Base-by-base conservation (phyloP, 2,329 filamentous ascomycete species). In the Berkeleyomyces basicola region DNA sequence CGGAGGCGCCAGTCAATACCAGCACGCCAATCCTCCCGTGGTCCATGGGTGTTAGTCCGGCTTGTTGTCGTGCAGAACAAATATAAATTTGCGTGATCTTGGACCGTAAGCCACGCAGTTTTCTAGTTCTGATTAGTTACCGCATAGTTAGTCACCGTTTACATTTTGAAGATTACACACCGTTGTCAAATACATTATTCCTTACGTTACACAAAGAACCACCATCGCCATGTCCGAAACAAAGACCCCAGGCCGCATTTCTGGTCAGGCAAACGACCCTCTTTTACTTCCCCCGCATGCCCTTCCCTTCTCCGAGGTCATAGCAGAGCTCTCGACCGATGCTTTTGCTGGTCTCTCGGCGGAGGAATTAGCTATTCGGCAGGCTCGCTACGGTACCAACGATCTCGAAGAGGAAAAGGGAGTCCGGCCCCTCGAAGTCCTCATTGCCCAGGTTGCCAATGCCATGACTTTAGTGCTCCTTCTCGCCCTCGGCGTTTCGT, bases 381-480 rank as follows among this genome's bases (percentile, higher is more conserved):
- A 82, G 6, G 73, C 76, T 39, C 71, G 79, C 63, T 79, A 78
- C 72, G 83, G 83, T n/a, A 70, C 73, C 33, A 86, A 86, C 68
- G 77, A 83, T 65, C 74, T 86, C 2, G 79, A 69, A 3, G 69
- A 73, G 42, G 69, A 70, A 43, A 70, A 73, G 61, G 70, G 78
- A 10, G 79, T 86, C 55, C 78, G 74, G 73, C 70, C 78, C 74
- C 62, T 77, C 55, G 83, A 82, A 69, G 82, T 85, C 44, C 71
- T 85, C 9, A 67, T 82, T 42, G 75, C 77, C 58, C 81, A 84
- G 68, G 70, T 82, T 42, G 77, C 76, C 63, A 84, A 84, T 70
- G 80, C 81, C 7, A 82, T 83, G 81, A 82, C 78, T 59, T 66
- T 82, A 67, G 79, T 70, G 66, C 75, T 85, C 59, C 71, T 84